Percentiles rank a stretch among this genome's conserved stretches.
Conservation (phyloP, 371 early-diverging fungal genomes). For the Mucor racemosus region DNA sequence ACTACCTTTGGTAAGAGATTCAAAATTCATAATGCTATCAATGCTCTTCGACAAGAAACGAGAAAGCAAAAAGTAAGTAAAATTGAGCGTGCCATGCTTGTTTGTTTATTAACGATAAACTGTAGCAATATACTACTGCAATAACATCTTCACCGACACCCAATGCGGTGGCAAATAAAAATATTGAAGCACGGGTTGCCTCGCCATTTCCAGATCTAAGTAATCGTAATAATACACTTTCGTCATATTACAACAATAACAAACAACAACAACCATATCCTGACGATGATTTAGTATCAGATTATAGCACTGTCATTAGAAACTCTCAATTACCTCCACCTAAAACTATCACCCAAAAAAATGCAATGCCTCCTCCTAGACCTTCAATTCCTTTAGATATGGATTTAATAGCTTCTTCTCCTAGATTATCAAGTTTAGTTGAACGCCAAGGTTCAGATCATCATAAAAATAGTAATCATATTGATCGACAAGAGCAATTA, state of each 20-base stretch:
- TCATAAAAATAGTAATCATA: neutral
- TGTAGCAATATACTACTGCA: neutral
- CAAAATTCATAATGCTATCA: conserved; percentile 71
- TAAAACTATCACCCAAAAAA: neutral
- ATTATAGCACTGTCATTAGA: conserved; percentile 36
- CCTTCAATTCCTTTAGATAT: conserved; percentile 27
- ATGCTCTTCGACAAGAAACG: conserved; percentile 43
- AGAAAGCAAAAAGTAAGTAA: conserved; percentile 13
- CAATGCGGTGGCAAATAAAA: neutral
- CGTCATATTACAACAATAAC: conserved; percentile 13
- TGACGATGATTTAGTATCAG: conserved; percentile 41
- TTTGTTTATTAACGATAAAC: no score
- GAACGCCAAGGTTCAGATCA: conserved; percentile 10
- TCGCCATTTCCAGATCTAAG: conserved; percentile 7
- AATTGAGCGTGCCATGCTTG: neutral
- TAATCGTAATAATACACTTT: neutral
- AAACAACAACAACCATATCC: conserved; percentile 15
- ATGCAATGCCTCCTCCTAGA: neutral
- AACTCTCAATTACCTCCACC: conserved; percentile 14
- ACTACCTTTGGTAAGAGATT: conserved; percentile 73
- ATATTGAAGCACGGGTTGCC: conserved; percentile 10
- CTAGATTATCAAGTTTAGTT: conserved; percentile 13
- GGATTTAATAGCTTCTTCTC: conserved; percentile 19
- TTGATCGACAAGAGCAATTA: conserved; percentile 2
- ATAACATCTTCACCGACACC: neutral